phyloP scores from a whole-genome alignment of 148 eudicot genomes.

The Rhododendron henanense region DNA sequence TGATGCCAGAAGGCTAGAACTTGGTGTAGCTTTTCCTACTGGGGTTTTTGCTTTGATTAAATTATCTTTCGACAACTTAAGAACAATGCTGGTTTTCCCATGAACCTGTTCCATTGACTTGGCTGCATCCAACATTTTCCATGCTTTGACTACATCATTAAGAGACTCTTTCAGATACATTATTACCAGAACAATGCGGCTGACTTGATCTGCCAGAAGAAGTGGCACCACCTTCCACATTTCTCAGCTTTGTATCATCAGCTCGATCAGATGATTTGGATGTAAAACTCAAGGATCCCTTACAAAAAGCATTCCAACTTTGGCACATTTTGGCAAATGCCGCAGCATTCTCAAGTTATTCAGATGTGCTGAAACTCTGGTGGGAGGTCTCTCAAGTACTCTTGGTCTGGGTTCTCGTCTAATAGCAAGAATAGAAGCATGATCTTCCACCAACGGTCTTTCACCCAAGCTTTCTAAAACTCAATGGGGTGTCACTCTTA shows the following conservation, averaged over 20 bases:
- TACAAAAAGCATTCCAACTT: conserved; percentile 62
- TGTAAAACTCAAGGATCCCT: conserved; percentile 60
- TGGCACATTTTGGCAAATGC: conserved; percentile 41
- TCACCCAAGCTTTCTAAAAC: neutral
- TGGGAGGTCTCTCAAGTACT: conserved; percentile 31
- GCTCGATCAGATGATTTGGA: conserved; percentile 17
- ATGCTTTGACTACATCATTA: conserved; percentile 64
- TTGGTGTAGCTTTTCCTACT: conserved; percentile 17
- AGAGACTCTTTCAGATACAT: conserved; percentile 11
- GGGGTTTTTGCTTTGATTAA: conserved; percentile 18
- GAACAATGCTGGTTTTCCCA: conserved; percentile 15
- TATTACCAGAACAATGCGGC: conserved; percentile 15
- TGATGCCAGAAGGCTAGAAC: conserved; percentile 14
- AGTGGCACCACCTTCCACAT: neutral
- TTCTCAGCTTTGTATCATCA: conserved; percentile 16
- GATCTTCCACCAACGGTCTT: conserved; percentile 14
- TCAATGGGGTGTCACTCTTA: conserved; percentile 19
- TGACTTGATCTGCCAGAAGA: conserved; percentile 14
- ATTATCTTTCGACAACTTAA: conserved; percentile 22
- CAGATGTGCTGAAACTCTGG: conserved; percentile 13
- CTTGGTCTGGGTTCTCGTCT: conserved; percentile 31
- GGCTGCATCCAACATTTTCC: conserved; percentile 78
- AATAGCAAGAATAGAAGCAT: conserved; percentile 54
- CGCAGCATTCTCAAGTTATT: conserved; percentile 1
- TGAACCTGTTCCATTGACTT: conserved; percentile 35